Percentiles rank a stretch among this genome's conserved stretches.
Evolutionary conservation across 352 stramenopile genomes (phyloP).

Genomic region (Aphanomyces astaci): DNA sequence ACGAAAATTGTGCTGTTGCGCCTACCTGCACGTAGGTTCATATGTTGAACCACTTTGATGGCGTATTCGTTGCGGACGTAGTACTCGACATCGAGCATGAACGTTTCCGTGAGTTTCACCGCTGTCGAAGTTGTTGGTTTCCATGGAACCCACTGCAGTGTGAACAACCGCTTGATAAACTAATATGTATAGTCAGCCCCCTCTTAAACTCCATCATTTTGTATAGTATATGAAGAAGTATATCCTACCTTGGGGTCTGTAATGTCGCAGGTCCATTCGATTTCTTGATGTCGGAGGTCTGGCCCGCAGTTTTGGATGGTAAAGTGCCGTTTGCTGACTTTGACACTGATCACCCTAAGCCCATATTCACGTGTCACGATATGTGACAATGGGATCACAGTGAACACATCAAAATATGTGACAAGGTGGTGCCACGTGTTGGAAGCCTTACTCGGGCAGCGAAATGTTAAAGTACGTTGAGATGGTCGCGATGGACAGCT

Average conservation of each 20-base stretch:
- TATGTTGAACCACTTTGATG: neutral
- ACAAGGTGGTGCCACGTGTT: neutral
- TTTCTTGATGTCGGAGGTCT: slow-evolving; percentile 16
- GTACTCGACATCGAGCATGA: slow-evolving; percentile 9
- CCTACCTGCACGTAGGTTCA: neutral
- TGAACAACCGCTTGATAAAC: slow-evolving; percentile 14
- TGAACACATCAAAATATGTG: neutral
- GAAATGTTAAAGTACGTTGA: slow-evolving; percentile 16
- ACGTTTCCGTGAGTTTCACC: slow-evolving; percentile 16
- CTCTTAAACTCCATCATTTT: neutral
- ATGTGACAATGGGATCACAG: neutral
- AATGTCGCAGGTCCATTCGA: slow-evolving; percentile 10
- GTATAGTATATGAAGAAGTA: too few species aligned
- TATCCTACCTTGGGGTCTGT: slow-evolving; percentile 2
- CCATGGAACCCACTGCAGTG: slow-evolving; percentile 21
- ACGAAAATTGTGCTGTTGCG: too few species aligned
- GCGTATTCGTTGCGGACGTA: slow-evolving; percentile 12
- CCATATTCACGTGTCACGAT: too few species aligned
- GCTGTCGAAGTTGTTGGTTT: neutral
- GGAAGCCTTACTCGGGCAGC: neutral
- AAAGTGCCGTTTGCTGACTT: slow-evolving; percentile 4
- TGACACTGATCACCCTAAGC: neutral
- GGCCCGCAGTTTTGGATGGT: slow-evolving; percentile 6
- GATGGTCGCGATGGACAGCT: slow-evolving; percentile 16
- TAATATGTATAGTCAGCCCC: neutral